A percentile compares a stretch with the other conserved stretches of the same genome.
Conservation (phyloP, 192 early-diverging fungal species). For the Coemansia sp. region DNA sequence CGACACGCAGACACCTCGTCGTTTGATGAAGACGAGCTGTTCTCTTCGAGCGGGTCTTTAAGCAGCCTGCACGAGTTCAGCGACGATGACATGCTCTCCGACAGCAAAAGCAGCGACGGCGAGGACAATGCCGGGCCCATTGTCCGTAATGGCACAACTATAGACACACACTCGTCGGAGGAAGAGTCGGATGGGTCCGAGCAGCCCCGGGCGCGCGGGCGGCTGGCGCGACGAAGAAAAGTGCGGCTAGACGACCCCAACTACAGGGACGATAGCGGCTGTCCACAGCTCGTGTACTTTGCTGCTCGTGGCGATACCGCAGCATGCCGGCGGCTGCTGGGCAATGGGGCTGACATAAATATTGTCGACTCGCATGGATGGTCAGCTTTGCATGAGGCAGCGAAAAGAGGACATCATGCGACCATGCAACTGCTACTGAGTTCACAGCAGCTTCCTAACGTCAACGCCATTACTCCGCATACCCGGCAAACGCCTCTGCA, state of each 20-base stretch:
- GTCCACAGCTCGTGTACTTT: slow-evolving; percentile 49
- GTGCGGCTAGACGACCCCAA: slow-evolving; percentile 33
- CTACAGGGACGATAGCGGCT: slow-evolving; percentile 22
- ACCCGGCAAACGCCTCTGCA: slow-evolving; percentile 43
- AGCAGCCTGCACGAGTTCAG: slow-evolving; percentile 53
- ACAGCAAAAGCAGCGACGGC: background rate
- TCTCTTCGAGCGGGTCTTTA: slow-evolving; percentile 45
- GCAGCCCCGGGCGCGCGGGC: no score
- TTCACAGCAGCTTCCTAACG: slow-evolving; percentile 35
- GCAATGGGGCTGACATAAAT: slow-evolving; percentile 34
- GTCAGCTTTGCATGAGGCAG: slow-evolving; percentile 44
- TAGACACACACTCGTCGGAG: no score
- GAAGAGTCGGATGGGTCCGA: no score
- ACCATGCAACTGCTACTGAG: slow-evolving; percentile 35
- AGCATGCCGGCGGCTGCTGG: slow-evolving; percentile 38
- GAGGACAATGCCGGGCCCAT: slow-evolving; percentile 21
- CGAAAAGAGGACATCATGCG: slow-evolving; percentile 23
- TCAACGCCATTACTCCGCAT: slow-evolving; percentile 25
- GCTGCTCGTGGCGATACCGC: slow-evolving; percentile 37
- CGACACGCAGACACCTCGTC: slow-evolving; percentile 4
- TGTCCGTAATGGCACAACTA: slow-evolving; percentile 26
- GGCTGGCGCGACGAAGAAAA: slow-evolving; percentile 41
- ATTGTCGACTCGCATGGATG: slow-evolving; percentile 31
- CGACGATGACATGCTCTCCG: slow-evolving; percentile 12
- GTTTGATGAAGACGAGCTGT: slow-evolving; percentile 49